Percentiles rank a stretch among this genome's conserved stretches.
Evolutionary conservation across 2,329 filamentous ascomycete species (phyloP).

Genomic region (Periconia sp.): DNA sequence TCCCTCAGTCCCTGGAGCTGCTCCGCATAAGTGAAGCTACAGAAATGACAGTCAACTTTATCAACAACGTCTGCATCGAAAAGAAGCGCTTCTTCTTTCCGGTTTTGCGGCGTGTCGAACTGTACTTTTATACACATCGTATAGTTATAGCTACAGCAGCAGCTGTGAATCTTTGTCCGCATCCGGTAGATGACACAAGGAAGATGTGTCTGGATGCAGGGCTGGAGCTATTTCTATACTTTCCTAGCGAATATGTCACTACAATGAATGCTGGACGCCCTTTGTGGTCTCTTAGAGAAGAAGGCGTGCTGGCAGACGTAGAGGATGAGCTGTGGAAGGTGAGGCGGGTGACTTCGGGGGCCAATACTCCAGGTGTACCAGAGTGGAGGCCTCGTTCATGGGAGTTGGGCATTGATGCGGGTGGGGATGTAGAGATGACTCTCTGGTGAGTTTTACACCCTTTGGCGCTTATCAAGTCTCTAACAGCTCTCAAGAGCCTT

Average conservation of each 20-base stretch:
- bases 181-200: neutral
- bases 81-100: conserved; percentile 10
- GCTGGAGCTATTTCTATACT: conserved; percentile 4
- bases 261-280: neutral
- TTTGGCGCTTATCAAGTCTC: no score
- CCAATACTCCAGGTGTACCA: no score
- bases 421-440: no score
- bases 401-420: no score
- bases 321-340: neutral
- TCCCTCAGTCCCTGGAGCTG: conserved; percentile 17
- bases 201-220: neutral
- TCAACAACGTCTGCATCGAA: conserved; percentile 12
- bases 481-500: no score
- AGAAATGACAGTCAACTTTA: conserved; percentile 3
- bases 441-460: no score
- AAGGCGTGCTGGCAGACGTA: neutral
- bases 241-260: neutral
- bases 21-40: conserved; percentile 22
- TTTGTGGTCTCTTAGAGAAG: conserved; percentile 6
- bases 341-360: no score
- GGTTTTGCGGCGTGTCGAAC: conserved; percentile 13
- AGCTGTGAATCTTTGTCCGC: neutral
- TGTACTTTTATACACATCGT: conserved; percentile 6
- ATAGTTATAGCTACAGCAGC: no score
- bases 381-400: no score